Base-by-base conservation (phyloP, 768 basidiomycete species). In the Xanthoconium stramineum region DNA sequence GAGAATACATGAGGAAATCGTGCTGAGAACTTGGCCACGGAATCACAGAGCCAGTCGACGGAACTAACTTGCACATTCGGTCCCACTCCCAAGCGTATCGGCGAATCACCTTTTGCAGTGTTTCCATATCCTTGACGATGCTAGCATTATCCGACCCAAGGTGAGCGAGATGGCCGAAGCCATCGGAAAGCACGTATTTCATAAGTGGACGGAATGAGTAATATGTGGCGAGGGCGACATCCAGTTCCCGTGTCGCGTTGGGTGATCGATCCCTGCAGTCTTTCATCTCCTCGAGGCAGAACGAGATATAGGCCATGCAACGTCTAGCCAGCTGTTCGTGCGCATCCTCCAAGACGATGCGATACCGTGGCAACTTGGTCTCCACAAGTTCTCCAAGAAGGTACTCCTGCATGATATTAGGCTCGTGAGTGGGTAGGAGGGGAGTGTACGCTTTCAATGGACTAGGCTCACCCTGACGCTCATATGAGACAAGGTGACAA, bases 381-480 rank as follows among this genome's bases (percentile, higher is more conserved):
- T 2, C 9, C 24, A 60, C 30, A 0, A 64, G 52, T 13, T 54
- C 55, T 24, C 59, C 62, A 1, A 57, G 1, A 0, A 63, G 62
- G 37, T 63, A 63, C 5, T 64, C 52, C 62, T 64, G 15, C 6
- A 19, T 5, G 7, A 15, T 45, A 17, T 35, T 12, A 6, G 2
- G 33, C 12, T 12, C 9, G 33, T 35, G 12, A 12, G 12, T 35
- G 33, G 33, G 9, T 35, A 12, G 12, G 12, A 35, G 33, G 33
- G 6, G 33, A 35, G 6, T 35, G 33, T 12, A 24, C 24, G 24
- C 24, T 24, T 24, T 24, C 24, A 24, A 24, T 24, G 24, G 24
- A 24, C 24, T 24, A 24, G 24, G 10, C 46, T 45, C n/a, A 65
- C 62, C 46, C 55, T 63, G 12, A 64, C 50, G 40, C 62, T 64